Evolutionary conservation across 2,329 filamentous ascomycete species (phyloP).

Genomic region (Huntiella savannae): DNA sequence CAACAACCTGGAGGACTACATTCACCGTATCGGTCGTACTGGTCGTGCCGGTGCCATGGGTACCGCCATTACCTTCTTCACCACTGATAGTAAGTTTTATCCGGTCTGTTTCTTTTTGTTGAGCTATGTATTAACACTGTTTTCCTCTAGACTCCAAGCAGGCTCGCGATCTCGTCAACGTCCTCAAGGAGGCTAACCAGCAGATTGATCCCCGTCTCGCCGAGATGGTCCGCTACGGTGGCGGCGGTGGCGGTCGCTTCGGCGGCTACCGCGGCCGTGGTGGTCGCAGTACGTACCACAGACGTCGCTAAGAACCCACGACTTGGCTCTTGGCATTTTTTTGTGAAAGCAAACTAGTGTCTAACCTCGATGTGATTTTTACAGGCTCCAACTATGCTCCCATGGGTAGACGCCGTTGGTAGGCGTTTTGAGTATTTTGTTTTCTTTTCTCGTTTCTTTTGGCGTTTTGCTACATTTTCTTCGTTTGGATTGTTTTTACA

Average conservation of each 20-base stretch:
- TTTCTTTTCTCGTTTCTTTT: not conserved
- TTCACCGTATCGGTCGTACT: slow-evolving; percentile 90
- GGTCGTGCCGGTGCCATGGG: slow-evolving; percentile 86
- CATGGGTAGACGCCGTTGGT: slow-evolving; percentile 1
- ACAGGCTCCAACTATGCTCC: slow-evolving; percentile 14
- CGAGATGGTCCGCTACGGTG: slow-evolving; percentile 88
- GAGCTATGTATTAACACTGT: slow-evolving; percentile 18
- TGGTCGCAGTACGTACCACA: slow-evolving; percentile 29
- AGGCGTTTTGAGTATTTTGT: not conserved
- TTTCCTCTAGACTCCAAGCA: slow-evolving; percentile 57
- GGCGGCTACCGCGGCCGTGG: slow-evolving; percentile 49
- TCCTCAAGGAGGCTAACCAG: slow-evolving; percentile 93
- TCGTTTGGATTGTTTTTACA: not conserved
- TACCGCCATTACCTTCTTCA: slow-evolving; percentile 96
- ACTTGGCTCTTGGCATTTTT: slow-evolving; percentile 2
- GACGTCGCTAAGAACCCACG: slow-evolving; percentile 12
- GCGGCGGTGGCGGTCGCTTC: slow-evolving; percentile 66
- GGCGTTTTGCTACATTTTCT: not conserved
- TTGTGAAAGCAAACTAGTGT: slow-evolving; percentile 5
- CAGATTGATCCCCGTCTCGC: slow-evolving; percentile 87
- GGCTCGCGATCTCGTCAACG: slow-evolving; percentile 86
- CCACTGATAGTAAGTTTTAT: slow-evolving; percentile 82
- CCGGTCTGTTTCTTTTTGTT: not conserved
- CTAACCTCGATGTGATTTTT: slow-evolving; percentile 2
- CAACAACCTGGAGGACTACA: slow-evolving; percentile 97